Evolutionary conservation across 108 stramenopile species (phyloP), one percentile per base, ranked within the genome.

Genomic region (Stephanodiscus minutulus): DNA sequence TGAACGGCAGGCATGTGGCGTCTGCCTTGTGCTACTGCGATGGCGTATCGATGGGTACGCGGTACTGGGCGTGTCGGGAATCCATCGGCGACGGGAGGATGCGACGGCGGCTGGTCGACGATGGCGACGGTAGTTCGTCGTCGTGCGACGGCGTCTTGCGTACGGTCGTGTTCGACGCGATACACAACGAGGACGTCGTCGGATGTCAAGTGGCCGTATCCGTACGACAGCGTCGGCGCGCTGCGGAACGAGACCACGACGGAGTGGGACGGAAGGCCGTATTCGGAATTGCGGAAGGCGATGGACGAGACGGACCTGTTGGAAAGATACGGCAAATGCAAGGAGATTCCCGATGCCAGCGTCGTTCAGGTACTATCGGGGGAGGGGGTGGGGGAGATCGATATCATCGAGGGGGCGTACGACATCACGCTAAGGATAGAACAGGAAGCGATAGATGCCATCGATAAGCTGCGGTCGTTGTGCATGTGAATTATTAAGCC

Each of bases 51-150:
- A 73, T 93, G 12, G 91, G 91, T 15, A 93, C 89, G 21, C 81
- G 91, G 9, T 66, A 88, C 20, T 90, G 88, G 87, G 91, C 89
- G 22, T 84, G 85, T 22, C 39, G 67, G 2, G 91, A 90, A 79
- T 81, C 86, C 17, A 55, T 71, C 25, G 88, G 86, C 3, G 52
- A 77, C 10, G 44, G 28, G 24, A 25, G 12, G 3, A 74, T 76
- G 59, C 87, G 88, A 47, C 61, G 81, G 72, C 63, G 74, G 6
- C 55, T 90, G 56, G 66, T 81, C 27, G 72, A 85, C 41, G 69
- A n/a, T n/a, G n/a, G n/a, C n/a, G n/a, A n/a, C n/a, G n/a, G n/a
- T n/a, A n/a, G n/a, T n/a, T n/a, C n/a, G n/a, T n/a, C n/a, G n/a
- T n/a, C 84, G 33, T 72, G 78, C n/a, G 91, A 90, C 74, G 86